Percentiles rank a stretch among this genome's conserved stretches.
These are phyloP conservation scores for Eucalyptus rudis DNA, from an alignment of 345 rosid genomes.

Conservation along the genomic window DNA sequence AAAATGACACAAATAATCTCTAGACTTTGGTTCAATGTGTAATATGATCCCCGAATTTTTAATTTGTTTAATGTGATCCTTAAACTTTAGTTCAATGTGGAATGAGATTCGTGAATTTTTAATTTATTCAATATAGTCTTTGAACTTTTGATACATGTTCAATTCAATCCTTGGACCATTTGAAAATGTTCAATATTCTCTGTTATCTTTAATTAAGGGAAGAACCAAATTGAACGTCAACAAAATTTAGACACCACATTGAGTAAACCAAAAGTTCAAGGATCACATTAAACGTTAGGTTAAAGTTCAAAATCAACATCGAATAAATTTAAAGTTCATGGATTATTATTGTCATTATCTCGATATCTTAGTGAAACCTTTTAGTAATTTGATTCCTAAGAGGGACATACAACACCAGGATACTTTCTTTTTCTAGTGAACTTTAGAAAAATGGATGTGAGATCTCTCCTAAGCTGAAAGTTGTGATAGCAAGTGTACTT, in stretches of 20 bases:
- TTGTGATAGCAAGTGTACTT: not conserved
- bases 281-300: fast-evolving
- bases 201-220: no score
- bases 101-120: fast-evolving
- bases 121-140: no score
- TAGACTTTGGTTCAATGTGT: no score
- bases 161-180: fast-evolving
- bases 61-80: no score
- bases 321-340: no score
- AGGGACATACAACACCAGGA: not conserved
- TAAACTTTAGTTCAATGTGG: no score
- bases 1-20: no score
- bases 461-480: not conserved
- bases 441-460: not conserved
- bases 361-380: not conserved
- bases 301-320: fast-evolving
- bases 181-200: no score
- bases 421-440: not conserved
- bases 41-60: fast-evolving
- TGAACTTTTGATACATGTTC: no score
- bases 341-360: fast-evolving
- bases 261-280: no score
- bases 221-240: no score
- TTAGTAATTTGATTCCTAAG: not conserved
- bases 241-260: no score